These are phyloP conservation scores for Beta vulgaris DNA, from an alignment of 148 eudicot species.

Conservation along the genomic window DNA sequence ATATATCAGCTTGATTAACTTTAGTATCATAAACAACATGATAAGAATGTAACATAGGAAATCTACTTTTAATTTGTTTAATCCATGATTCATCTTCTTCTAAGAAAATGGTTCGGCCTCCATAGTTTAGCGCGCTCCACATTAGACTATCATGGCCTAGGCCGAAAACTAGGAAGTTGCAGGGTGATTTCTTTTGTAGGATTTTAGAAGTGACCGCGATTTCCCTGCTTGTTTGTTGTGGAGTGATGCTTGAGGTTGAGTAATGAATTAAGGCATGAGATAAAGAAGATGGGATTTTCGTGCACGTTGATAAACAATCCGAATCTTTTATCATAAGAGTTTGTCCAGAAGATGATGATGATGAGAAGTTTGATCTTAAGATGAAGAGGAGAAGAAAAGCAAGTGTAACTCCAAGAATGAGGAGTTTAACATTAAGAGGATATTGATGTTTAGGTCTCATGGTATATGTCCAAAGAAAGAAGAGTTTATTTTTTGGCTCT, in stretches of 20 bases:
- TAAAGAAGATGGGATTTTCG: slow-evolving; percentile 54
- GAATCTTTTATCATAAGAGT: background rate
- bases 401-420: slow-evolving; percentile 35
- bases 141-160: slow-evolving; percentile 80
- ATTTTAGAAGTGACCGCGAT: slow-evolving; percentile 53
- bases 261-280: slow-evolving; percentile 73
- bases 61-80: slow-evolving; percentile 40
- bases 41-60: slow-evolving; percentile 55
- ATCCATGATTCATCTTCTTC: slow-evolving; percentile 86
- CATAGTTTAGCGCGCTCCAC: slow-evolving; percentile 78
- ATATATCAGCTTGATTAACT: slow-evolving; percentile 49
- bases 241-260: slow-evolving; percentile 71
- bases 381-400: slow-evolving; percentile 42
- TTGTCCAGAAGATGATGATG: slow-evolving; percentile 23
- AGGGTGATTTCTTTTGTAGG: slow-evolving; percentile 57
- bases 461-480: background rate
- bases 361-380: slow-evolving; percentile 33
- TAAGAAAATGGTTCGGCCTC: slow-evolving; percentile 73
- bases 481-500: background rate
- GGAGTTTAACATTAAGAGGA: slow-evolving; percentile 41
- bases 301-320: slow-evolving; percentile 37
- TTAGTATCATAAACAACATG: slow-evolving; percentile 70
- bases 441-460: slow-evolving; percentile 44
- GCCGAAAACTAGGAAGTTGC: slow-evolving; percentile 86
- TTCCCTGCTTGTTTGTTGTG: slow-evolving; percentile 71